Conservation (phyloP, 2,329 filamentous ascomycete genomes). For the Arthrobotrys sphaeroides region DNA sequence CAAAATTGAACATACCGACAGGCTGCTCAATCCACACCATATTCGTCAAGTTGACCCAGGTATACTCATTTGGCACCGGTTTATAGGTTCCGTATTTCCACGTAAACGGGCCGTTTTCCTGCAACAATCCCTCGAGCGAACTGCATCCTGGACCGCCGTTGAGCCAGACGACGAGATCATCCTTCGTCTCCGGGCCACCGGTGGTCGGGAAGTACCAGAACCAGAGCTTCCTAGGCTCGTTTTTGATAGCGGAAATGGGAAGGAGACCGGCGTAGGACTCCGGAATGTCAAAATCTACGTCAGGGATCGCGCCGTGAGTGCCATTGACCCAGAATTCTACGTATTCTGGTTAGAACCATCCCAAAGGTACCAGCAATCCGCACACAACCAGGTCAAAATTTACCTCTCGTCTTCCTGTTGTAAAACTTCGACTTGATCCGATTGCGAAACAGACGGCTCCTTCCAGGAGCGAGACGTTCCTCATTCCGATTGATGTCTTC, state of each 20-base stretch:
- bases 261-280: conserved; percentile 73
- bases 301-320: conserved; percentile 68
- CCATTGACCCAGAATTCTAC: conserved; percentile 75
- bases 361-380: too few relatives aligned
- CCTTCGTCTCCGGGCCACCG: conserved; percentile 64
- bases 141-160: conserved; percentile 69
- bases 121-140: conserved; percentile 74
- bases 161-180: conserved; percentile 72
- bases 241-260: conserved; percentile 66
- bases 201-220: conserved; percentile 74
- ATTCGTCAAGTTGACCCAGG: conserved; percentile 80
- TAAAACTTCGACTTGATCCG: conserved; percentile 55
- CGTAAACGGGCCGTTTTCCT: conserved; percentile 78
- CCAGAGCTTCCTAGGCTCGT: conserved; percentile 68
- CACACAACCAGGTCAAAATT: too few relatives aligned
- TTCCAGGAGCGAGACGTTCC: not conserved
- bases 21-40: conserved; percentile 80
- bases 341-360: too few relatives aligned
- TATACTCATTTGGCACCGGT: conserved; percentile 73
- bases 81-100: conserved; percentile 75
- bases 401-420: conserved; percentile 57
- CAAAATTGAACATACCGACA: conserved; percentile 60
- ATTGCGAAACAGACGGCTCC: not conserved
- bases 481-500: not conserved
- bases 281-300: conserved; percentile 74